Evolutionary conservation across 164 flowering plant genomes (phyloP).

Genomic region (Hamamelis virginiana): DNA sequence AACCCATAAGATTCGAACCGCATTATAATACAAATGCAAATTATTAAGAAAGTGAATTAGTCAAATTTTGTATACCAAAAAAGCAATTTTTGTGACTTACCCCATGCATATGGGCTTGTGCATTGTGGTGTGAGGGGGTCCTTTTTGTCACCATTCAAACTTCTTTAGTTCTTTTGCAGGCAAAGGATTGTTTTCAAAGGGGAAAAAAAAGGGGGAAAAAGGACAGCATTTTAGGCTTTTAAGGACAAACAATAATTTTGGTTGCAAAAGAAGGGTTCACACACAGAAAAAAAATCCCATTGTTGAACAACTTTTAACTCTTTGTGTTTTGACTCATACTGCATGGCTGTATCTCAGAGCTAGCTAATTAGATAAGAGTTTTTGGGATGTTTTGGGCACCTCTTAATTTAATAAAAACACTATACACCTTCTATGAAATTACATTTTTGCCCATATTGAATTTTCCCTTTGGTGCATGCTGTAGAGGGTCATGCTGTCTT

Average conservation of each 20-base stretch:
- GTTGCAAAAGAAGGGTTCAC: slow-evolving; percentile 26
- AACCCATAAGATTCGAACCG: background rate
- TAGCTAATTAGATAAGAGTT: background rate
- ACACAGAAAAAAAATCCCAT: slow-evolving; percentile 12
- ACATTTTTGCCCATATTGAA: background rate
- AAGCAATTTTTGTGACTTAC: slow-evolving; percentile 16
- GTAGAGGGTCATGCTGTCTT: background rate
- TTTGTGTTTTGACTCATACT: background rate
- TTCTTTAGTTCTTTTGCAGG: slow-evolving; percentile 20
- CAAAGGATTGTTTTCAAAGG: slow-evolving; percentile 8
- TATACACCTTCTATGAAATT: background rate
- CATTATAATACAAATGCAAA: background rate
- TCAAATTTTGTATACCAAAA: slow-evolving; percentile 6
- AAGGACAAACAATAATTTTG: slow-evolving; percentile 16
- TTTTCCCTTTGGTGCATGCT: background rate
- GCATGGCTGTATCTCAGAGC: background rate
- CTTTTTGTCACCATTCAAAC: slow-evolving; percentile 23
- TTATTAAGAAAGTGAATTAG: slow-evolving; percentile 3
- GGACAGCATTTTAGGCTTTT: slow-evolving; percentile 20
- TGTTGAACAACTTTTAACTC: slow-evolving; percentile 6
- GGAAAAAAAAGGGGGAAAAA: slow-evolving; percentile 2
- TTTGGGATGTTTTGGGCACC: background rate
- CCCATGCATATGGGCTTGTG: slow-evolving; percentile 1
- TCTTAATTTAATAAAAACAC: background rate
- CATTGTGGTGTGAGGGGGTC: slow-evolving; percentile 6